Conservation (phyloP, 2,329 filamentous ascomycete species). For the Colletotrichum limetticola region DNA sequence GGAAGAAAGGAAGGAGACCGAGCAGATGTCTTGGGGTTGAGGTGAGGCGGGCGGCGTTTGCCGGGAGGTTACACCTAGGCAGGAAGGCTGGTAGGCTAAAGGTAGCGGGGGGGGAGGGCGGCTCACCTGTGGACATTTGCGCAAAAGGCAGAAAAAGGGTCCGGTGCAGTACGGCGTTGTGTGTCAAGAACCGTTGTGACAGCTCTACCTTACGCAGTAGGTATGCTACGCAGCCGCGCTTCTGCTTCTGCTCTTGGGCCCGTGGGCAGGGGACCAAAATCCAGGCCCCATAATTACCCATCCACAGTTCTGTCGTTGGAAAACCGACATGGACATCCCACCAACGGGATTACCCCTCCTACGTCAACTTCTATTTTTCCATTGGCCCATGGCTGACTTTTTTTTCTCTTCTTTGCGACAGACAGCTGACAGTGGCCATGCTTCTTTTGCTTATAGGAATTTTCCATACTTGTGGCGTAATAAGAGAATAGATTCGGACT, state of each 20-base stretch:
- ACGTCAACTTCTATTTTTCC: constrained; percentile 31
- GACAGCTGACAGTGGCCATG: background rate
- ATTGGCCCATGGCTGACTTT: background rate
- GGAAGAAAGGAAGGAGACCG: background rate
- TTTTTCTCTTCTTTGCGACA: background rate
- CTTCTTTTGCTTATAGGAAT: background rate
- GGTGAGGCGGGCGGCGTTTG: background rate
- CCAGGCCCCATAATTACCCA: background rate
- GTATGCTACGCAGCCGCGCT: background rate
- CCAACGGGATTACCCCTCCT: constrained; percentile 33
- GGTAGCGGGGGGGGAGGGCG: constrained; percentile 17
- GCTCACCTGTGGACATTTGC: background rate
- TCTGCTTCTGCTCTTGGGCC: background rate
- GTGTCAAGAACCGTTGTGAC: constrained; percentile 27
- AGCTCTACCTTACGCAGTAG: constrained; percentile 4
- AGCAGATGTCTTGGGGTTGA: background rate
- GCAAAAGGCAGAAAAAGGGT: constrained; percentile 27
- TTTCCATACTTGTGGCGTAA: background rate
- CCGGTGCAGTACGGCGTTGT: constrained; percentile 14
- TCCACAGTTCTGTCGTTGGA: background rate
- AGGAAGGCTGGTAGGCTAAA: constrained; percentile 2
- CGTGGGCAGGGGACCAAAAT: constrained; percentile 18
- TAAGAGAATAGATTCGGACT: background rate
- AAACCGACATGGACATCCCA: constrained; percentile 17
- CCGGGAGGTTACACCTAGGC: background rate